Evolutionary conservation across 345 rosid species (phyloP).

Genomic region (Eutrema heterophyllum): DNA sequence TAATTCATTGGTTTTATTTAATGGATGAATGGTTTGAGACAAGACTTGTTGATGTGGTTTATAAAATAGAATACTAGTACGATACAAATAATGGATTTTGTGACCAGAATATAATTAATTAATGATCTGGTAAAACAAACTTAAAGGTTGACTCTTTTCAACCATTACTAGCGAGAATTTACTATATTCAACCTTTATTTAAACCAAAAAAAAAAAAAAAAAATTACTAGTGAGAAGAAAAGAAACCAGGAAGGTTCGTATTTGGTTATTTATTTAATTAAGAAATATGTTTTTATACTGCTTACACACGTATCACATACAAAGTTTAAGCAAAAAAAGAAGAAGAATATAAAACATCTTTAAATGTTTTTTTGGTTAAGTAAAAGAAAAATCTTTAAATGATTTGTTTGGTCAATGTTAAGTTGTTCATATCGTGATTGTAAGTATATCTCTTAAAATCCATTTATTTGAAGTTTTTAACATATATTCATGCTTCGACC

Average conservation of each 20-base stretch:
- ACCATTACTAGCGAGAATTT: not conserved
- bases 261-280: not conserved
- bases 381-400: too few species aligned
- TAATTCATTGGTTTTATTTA: not conserved
- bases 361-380: not conserved
- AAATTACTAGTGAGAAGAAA: not conserved
- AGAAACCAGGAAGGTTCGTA: not conserved
- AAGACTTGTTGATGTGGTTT: constrained; percentile 8
- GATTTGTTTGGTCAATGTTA: not conserved
- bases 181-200: too few species aligned
- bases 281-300: not conserved
- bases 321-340: too few species aligned
- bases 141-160: constrained; percentile 10
- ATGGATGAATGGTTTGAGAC: not conserved
- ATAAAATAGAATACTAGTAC: not conserved
- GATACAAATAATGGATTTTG: not conserved
- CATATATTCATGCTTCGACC: not conserved
- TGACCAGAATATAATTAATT: not conserved
- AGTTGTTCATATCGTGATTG: not conserved
- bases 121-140: not conserved
- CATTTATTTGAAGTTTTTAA: not conserved
- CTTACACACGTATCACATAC: not conserved
- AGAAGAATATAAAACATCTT: not conserved
- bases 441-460: not conserved
- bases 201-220: too few species aligned